Evolutionary conservation across 345 rosid genomes (phyloP).

Genomic region (Eutrema heterophyllum): DNA sequence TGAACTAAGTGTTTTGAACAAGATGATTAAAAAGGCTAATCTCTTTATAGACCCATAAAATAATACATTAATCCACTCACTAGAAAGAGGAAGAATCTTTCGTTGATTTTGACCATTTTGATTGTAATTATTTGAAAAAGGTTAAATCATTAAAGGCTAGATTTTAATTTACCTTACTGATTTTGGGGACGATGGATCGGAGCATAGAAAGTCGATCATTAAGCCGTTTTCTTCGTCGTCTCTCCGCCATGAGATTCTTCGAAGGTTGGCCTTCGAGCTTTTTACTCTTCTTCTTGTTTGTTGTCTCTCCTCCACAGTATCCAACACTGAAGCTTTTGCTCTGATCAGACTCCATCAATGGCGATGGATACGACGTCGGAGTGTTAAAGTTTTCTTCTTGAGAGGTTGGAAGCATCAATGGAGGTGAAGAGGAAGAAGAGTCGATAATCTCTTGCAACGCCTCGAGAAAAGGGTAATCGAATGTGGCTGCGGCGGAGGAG

Average conservation of each 20-base stretch:
- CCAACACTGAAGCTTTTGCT: slow-evolving; percentile 40
- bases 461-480: slow-evolving; percentile 44
- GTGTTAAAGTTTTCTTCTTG: slow-evolving; percentile 21
- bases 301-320: slow-evolving; percentile 30
- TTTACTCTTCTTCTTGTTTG: slow-evolving; percentile 43
- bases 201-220: slow-evolving; percentile 85
- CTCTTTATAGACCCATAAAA: slow-evolving; percentile 9
- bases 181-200: slow-evolving; percentile 91
- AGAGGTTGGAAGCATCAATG: slow-evolving; percentile 12
- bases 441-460: slow-evolving; percentile 37
- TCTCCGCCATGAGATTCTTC: slow-evolving; percentile 87
- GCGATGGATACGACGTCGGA: slow-evolving; percentile 29
- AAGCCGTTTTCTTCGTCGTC: slow-evolving; percentile 79
- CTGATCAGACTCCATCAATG: slow-evolving; percentile 50
- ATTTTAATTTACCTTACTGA: slow-evolving; percentile 60
- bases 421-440: slow-evolving; percentile 36
- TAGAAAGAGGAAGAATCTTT: neutral
- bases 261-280: slow-evolving; percentile 85
- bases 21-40: slow-evolving; percentile 4
- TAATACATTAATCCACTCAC: neutral
- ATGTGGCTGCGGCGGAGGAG: slow-evolving; percentile 18
- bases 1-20: neutral
- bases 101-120: slow-evolving; percentile 18
- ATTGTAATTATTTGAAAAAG: neutral
- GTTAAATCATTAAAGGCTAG: neutral